Percentiles rank a stretch among this genome's conserved stretches.
Conservation (phyloP, 2,329 filamentous ascomycete species). For the Elsinoe necatrix region DNA sequence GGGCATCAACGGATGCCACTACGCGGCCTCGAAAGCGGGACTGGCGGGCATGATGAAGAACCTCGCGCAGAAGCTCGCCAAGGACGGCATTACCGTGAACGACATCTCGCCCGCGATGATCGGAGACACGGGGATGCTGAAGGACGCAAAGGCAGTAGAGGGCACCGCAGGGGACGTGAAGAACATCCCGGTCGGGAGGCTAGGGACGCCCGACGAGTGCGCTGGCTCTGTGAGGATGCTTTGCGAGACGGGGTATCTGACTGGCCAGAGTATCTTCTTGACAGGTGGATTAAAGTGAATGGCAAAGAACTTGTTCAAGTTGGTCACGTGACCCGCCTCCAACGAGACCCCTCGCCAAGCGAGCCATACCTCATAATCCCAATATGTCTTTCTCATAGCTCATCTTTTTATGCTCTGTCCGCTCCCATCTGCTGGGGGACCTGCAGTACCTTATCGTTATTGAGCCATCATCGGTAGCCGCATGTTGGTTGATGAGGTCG, state of each 20-base stretch:
- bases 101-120: conserved; percentile 63
- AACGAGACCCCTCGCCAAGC: too few relatives aligned
- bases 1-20: conserved; percentile 47
- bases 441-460: too few relatives aligned
- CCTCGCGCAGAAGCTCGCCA: conserved; percentile 50
- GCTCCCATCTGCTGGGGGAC: too few relatives aligned
- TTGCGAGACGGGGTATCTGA: conserved; percentile 46
- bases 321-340: too few relatives aligned
- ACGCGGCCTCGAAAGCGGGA: conserved; percentile 33
- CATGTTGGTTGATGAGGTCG: too few relatives aligned
- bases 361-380: too few relatives aligned
- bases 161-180: conserved; percentile 47
- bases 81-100: conserved; percentile 56
- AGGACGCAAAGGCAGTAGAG: conserved; percentile 40
- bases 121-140: conserved; percentile 49
- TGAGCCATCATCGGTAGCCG: too few relatives aligned
- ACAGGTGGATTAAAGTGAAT: conserved; percentile 5
- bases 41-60: conserved; percentile 59
- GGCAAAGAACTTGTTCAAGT: too few relatives aligned
- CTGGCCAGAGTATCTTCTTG: conserved; percentile 11
- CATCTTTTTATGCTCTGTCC: too few relatives aligned
- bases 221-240: conserved; percentile 55
- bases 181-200: conserved; percentile 51
- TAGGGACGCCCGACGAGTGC: conserved; percentile 52
- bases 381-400: too few relatives aligned